Evolutionary conservation across 352 stramenopile genomes (phyloP), one percentile per base, ranked within the genome.

Genomic region (Phytophthora vignae): DNA sequence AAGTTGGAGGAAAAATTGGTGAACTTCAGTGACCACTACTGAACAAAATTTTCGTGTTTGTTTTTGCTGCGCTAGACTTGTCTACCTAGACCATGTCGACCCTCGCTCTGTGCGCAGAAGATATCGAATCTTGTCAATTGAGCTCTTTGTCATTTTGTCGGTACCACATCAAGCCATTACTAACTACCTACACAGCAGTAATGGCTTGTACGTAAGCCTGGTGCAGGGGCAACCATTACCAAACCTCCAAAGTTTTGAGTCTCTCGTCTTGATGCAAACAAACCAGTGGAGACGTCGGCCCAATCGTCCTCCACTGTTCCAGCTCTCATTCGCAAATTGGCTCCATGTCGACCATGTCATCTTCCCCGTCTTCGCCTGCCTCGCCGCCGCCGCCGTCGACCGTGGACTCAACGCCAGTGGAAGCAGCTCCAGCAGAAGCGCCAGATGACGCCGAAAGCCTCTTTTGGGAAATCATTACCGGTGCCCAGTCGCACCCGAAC

Each of bases 311-410:
- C 22, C 22, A 25, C 22, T 25, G 22, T 25, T 25, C 22, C 22
- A 25, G 22, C 22, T 25, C 22, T 25, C 74, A 62, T 75, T 84
- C 55, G 29, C 67, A 19, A 76, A 88, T 2, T 81, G 10, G 52
- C 56, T 12, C 36, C 12, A 98, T 48, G 77, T 69, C 57, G 84
- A 85, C 46, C 90, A 15, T 42, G 36, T 88, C 31, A 83, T 96
- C 62, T 82, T 90, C 29, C 29, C 29, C 62, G 4, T 61, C 73
- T 42, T 42, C 36, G 1, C 42, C 73, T 2, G 29, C 29, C 10
- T 53, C 55, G 14, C 66, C 65, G 15, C 36, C 73, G 19, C 33
- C 60, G 55, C n/a, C 60, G 8, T 70, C 61, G 10, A 27, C 63
- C 29, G 29, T 33, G 29, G 29, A 10, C 3, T 46, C 54, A 40